phyloP scores from a whole-genome alignment of 352 stramenopile genomes.

The Phytophthora chlamydospora region DNA sequence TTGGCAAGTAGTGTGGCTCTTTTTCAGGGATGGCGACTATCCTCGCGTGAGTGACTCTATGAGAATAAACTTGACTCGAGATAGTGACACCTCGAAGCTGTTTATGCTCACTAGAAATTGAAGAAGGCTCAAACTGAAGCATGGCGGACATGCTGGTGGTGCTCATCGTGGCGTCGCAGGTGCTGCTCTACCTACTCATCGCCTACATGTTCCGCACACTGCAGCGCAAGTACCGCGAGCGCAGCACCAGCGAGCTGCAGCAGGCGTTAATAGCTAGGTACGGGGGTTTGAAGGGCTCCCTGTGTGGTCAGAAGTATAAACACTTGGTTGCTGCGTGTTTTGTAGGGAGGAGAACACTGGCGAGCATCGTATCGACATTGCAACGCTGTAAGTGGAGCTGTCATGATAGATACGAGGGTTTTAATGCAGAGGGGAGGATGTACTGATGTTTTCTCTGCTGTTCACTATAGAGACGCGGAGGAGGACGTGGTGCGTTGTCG shows the following conservation, averaged over 20 bases:
- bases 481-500: constrained; percentile 36
- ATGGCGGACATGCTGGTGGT: constrained; percentile 29
- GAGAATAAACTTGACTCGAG: not conserved
- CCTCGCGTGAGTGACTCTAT: constrained; percentile 8
- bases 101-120: constrained; percentile 18
- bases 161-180: constrained; percentile 46
- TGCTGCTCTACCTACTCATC: constrained; percentile 40
- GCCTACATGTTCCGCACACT: constrained; percentile 40
- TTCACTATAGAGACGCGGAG: constrained; percentile 39
- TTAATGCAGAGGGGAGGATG: not conserved
- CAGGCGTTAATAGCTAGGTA: constrained; percentile 42
- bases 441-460: not conserved
- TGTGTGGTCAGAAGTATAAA: no score
- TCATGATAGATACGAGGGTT: not conserved
- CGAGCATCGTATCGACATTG: constrained; percentile 57
- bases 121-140: not conserved
- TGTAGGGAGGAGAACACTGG: constrained; percentile 17
- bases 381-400: constrained; percentile 28
- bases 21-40: not conserved
- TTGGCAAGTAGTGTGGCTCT: no score
- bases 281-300: no score
- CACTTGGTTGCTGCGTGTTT: not conserved
- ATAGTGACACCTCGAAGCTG: constrained; percentile 9
- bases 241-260: constrained; percentile 25
- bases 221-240: constrained; percentile 23